Conservation (phyloP, 2,329 filamentous ascomycete species). For the Alternaria sp. region DNA sequence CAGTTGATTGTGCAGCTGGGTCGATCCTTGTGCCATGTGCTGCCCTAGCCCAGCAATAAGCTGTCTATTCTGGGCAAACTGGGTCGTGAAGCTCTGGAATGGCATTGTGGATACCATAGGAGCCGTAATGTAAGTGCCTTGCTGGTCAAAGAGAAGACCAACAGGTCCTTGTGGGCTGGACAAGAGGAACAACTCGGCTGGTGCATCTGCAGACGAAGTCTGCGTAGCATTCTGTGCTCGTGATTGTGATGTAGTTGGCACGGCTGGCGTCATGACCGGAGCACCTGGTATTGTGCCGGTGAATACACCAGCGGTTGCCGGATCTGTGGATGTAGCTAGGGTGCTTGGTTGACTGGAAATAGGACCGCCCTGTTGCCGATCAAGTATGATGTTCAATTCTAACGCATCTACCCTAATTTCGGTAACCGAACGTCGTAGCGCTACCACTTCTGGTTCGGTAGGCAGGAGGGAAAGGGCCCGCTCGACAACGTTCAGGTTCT, state of each 20-base stretch:
- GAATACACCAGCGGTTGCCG: neutral
- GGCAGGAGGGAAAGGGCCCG: conserved; percentile 36
- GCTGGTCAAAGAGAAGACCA: conserved; percentile 47
- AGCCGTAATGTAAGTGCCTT: conserved; percentile 46
- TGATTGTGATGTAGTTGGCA: conserved; percentile 16
- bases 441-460: conserved; percentile 39
- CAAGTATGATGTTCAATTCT: conserved; percentile 31
- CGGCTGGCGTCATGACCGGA: conserved; percentile 7
- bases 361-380: conserved; percentile 21
- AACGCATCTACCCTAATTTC: conserved; percentile 38
- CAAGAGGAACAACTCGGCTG: conserved; percentile 45
- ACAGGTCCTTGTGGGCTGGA: conserved; percentile 49
- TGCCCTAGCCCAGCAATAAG: conserved; percentile 43
- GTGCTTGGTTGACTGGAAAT: conserved; percentile 3
- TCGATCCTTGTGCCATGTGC: conserved; percentile 35
- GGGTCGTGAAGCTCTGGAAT: conserved; percentile 43
- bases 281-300: conserved; percentile 8
- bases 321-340: neutral
- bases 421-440: conserved; percentile 38
- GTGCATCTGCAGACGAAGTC: conserved; percentile 26
- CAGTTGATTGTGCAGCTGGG: conserved; percentile 28
- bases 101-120: conserved; percentile 39
- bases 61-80: conserved; percentile 46
- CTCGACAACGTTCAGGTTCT: conserved; percentile 41
- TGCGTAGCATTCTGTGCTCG: conserved; percentile 10